Evolutionary conservation across 129 eudicot genomes (phyloP).

Genomic region (Oenanthe sinensis): DNA sequence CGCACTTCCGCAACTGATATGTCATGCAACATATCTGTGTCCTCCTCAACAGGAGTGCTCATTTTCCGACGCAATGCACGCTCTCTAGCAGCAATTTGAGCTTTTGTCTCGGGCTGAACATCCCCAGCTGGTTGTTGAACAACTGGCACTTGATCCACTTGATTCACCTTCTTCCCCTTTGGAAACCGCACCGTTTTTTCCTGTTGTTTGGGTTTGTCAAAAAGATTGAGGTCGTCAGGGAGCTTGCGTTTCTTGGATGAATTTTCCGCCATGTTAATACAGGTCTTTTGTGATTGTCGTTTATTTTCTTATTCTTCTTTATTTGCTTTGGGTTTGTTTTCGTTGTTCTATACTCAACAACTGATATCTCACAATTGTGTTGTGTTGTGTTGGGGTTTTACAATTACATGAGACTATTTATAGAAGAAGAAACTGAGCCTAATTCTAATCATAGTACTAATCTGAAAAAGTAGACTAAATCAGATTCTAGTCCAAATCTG

Average conservation of each 20-base stretch:
- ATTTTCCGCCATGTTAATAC: neutral
- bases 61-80: slow-evolving; percentile 41
- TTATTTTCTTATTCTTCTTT: too few species aligned
- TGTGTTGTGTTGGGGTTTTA: too few species aligned
- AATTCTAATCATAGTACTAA: too few species aligned
- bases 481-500: too few species aligned
- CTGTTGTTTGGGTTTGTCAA: slow-evolving; percentile 6
- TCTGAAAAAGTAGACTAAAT: too few species aligned
- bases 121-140: slow-evolving; percentile 29
- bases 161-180: slow-evolving; percentile 70
- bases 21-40: slow-evolving; percentile 32
- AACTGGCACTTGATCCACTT: slow-evolving; percentile 28
- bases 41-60: slow-evolving; percentile 41
- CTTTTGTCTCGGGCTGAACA: slow-evolving; percentile 23
- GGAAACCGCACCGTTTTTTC: slow-evolving; percentile 70
- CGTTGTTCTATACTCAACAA: too few species aligned
- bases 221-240: neutral
- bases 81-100: slow-evolving; percentile 57
- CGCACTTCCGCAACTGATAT: slow-evolving; percentile 53
- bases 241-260: neutral
- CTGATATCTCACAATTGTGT: too few species aligned
- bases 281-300: too few species aligned
- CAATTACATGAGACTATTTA: too few species aligned
- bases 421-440: too few species aligned
- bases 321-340: too few species aligned